Evolutionary conservation across 2,329 filamentous ascomycete species (phyloP).

Genomic region (Claviceps maximensis): DNA sequence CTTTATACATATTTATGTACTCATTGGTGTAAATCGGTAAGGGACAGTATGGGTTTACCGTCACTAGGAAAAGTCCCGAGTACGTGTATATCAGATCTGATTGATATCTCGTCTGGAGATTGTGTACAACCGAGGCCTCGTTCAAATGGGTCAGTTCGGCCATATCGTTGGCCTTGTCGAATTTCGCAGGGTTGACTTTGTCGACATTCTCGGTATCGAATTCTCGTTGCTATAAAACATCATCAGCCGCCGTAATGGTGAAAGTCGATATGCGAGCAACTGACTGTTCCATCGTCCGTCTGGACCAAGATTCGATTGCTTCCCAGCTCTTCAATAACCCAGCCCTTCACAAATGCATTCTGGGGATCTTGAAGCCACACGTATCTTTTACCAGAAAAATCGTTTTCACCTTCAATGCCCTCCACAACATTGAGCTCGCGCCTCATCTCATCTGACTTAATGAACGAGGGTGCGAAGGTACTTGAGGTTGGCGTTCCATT

Average conservation of each 20-base stretch:
- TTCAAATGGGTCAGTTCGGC: constrained; percentile 96
- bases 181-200: constrained; percentile 98
- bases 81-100: constrained; percentile 97
- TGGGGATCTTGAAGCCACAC: constrained; percentile 89
- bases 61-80: constrained; percentile 90
- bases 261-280: constrained; percentile 17
- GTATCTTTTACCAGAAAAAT: constrained; percentile 97
- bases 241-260: constrained; percentile 9
- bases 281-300: constrained; percentile 80
- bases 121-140: constrained; percentile 95
- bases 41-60: constrained; percentile 91
- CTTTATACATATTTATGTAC: constrained; percentile 97
- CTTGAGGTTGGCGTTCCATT: constrained; percentile 51
- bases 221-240: constrained; percentile 57
- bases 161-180: constrained; percentile 99
- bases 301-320: constrained; percentile 66
- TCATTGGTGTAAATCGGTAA: constrained; percentile 93
- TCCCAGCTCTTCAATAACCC: constrained; percentile 71
- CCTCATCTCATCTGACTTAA: constrained; percentile 71
- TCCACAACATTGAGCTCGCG: constrained; percentile 41
- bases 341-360: constrained; percentile 80
- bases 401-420: constrained; percentile 91
- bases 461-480: constrained; percentile 94
- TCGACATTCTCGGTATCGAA: constrained; percentile 79
- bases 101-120: constrained; percentile 88